Percentiles rank a stretch among this genome's conserved stretches.
These are phyloP conservation scores for Trichoderma sp. DNA, from an alignment of 2,329 filamentous ascomycete species.

Conservation along the genomic window DNA sequence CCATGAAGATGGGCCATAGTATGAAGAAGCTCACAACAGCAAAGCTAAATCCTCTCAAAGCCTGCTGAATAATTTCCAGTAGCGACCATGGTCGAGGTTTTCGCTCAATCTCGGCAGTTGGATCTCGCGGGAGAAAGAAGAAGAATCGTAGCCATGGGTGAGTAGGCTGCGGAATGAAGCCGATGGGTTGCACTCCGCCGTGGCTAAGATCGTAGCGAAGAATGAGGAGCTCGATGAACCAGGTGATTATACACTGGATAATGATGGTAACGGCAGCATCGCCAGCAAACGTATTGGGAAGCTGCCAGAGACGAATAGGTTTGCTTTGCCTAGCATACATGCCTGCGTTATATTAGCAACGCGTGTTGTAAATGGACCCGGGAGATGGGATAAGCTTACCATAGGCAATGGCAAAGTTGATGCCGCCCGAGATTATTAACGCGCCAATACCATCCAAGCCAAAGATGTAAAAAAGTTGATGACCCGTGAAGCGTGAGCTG, in stretches of 20 bases:
- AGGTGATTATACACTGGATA: slow-evolving; percentile 9
- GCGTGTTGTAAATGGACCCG: background rate
- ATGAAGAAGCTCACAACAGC: background rate
- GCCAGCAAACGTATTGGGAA: slow-evolving; percentile 1
- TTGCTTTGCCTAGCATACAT: slow-evolving; percentile 8
- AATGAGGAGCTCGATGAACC: slow-evolving; percentile 7
- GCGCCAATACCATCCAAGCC: slow-evolving; percentile 8
- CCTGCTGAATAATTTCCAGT: background rate
- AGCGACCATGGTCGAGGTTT: background rate
- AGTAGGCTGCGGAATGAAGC: background rate
- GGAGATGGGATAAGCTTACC: background rate
- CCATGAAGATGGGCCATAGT: slow-evolving; percentile 9
- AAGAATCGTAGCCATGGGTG: background rate
- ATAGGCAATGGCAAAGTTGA: slow-evolving; percentile 11
- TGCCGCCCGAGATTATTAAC: background rate
- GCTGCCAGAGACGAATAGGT: slow-evolving; percentile 10
- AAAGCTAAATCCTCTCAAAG: background rate
- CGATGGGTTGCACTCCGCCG: background rate
- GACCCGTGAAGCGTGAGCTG: background rate
- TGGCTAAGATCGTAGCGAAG: slow-evolving; percentile 9
- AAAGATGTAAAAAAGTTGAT: slow-evolving; percentile 11
- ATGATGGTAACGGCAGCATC: slow-evolving; percentile 11
- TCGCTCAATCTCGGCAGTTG: background rate
- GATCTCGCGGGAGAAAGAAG: background rate
- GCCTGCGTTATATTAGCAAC: background rate